Evolutionary conservation across 495 filamentous ascomycete genomes (phyloP), one percentile per base, ranked within the genome.

Genomic region (Tricharina praecox): DNA sequence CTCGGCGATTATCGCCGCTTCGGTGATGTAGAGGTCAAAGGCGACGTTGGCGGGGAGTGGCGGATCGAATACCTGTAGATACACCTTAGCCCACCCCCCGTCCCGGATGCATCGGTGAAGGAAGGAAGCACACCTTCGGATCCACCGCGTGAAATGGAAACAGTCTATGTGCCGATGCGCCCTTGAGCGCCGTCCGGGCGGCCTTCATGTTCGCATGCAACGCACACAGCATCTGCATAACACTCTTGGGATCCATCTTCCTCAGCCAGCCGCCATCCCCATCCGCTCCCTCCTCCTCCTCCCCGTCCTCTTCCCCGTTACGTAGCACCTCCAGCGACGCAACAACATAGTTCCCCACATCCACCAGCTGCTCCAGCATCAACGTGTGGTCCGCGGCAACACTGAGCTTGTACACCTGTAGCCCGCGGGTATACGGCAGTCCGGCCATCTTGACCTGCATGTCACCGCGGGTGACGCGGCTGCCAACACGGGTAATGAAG

Each of bases 401-500:
- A 7, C 42, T 50, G 16, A 61, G 48, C 25, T 53, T 56, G 45
- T 53, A 47, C 0, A 41, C 23, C 20, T 48, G 34, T 2, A 39
- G 45, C 3, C 55, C 55, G 4, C 47, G 45, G 1, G 49, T 55
- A 30, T 47, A 18, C 0, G 53, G 46, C n/a, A 60, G 46, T 13
- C 48, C 50, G 36, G 42, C 23, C 13, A 56, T 33, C 46, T 59
- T 61, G 15, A 53, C 37, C 20, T 37, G 48, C 19, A 55, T 52
- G 23, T 53, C 81, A 25, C 80, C 82, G 52, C 83, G 83, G 26
- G 85, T 75, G 25, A 93, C 73, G 30, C 75, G 70, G 9, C 77
- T 78, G 4, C 85, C 84, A 9, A 84, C 72, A 20, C 85, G 74
- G 0, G 87, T 95, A 42, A 95, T 73, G 62, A 82, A 79, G 3